phyloP scores from a whole-genome alignment of 306 rosid genomes.

The Castanea crenata region DNA sequence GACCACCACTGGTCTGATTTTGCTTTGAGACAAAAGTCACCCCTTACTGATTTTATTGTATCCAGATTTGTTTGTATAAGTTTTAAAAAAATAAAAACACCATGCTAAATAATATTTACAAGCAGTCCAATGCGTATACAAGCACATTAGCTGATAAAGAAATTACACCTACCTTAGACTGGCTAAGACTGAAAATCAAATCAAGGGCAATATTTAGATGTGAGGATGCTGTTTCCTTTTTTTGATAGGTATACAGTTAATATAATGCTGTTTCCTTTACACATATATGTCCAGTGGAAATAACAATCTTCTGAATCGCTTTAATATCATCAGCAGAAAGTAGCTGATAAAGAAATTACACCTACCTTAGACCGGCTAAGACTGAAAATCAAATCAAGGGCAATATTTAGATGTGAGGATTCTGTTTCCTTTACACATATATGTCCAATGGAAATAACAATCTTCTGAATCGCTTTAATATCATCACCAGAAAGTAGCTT shows the following conservation, averaged over 20 bases:
- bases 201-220: slow-evolving; percentile 70
- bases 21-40: slow-evolving; percentile 6
- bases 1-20: not conserved
- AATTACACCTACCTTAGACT: slow-evolving; percentile 66
- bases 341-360: slow-evolving; percentile 36
- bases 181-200: slow-evolving; percentile 67
- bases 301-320: slow-evolving; percentile 72
- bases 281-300: slow-evolving; percentile 86
- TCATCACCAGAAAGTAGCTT: slow-evolving; percentile 75
- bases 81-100: not conserved
- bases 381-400: slow-evolving; percentile 68
- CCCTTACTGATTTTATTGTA: not conserved
- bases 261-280: slow-evolving; percentile 61
- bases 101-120: not conserved
- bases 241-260: too few species aligned
- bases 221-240: slow-evolving; percentile 32
- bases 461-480: slow-evolving; percentile 75
- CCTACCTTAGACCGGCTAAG: slow-evolving; percentile 83
- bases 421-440: slow-evolving; percentile 77
- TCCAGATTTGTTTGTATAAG: not conserved
- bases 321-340: slow-evolving; percentile 67
- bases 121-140: slow-evolving; percentile 2
- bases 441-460: slow-evolving; percentile 81
- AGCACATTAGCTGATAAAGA: slow-evolving; percentile 3
- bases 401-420: slow-evolving; percentile 60